Evolutionary conservation across 495 filamentous ascomycete genomes (phyloP), one percentile per base, ranked within the genome.

Genomic region (Aspergillus coremiiformis): DNA sequence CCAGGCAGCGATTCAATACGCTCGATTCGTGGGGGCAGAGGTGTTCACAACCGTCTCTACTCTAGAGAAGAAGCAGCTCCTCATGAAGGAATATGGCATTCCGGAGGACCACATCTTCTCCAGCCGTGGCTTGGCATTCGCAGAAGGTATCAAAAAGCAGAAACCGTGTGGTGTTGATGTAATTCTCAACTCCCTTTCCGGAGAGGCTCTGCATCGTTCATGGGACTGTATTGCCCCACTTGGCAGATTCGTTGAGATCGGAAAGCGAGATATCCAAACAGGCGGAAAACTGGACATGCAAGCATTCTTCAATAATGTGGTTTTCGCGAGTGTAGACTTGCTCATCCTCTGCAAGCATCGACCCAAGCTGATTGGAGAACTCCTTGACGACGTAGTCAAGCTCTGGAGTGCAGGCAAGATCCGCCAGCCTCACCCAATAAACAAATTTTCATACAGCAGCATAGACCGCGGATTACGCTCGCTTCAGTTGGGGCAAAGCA

Each of bases 141-240:
- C 44, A 10, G 12, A 19, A 4, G 44, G 44, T 0, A 32, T 47
- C 14, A 26, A 32, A n/a, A 23, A n/a, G 12, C 30, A 24, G 5
- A 17, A 75, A 79, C 71, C 75, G 14, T 54, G 59, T 23, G 78
- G 80, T 11, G 76, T 81, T 22, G 77, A 81, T 44, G 69, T 82
- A 14, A 73, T 77, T 0, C 59, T 82, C n/a, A 78, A 81, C 50
- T 75, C 76, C 12, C 67, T 82, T 11, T 69, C 75, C 11, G 75
- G 74, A 10, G 76, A 78, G 52, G 59, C 75, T 0, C 27, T 78
- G 1, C 70, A 72, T 33, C 69, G 67, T 23, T 71, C 76, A 0
- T 82, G 78, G 68, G 67, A 76, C 20, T 79, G 75, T 47, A 65
- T 83, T 32, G 80, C 71, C 7, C 70, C 74, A 14, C 79, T 79